phyloP scores from a whole-genome alignment of 73 alveolate genomes.

The Tetrahymena malaccensis region DNA sequence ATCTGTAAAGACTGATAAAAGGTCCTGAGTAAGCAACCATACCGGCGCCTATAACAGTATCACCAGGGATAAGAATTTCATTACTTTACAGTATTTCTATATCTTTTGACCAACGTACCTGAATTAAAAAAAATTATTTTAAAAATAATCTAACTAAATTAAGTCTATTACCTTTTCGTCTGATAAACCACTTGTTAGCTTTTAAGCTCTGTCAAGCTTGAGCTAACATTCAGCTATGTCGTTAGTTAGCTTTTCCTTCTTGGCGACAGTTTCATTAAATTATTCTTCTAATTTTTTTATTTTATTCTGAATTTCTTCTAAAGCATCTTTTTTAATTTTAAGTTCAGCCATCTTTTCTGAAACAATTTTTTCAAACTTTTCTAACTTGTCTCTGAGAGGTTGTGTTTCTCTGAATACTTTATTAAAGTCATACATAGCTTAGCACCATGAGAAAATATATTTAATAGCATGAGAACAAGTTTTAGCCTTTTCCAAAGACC shows the following conservation, averaged over 20 bases:
- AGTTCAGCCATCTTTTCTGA: constrained; percentile 52
- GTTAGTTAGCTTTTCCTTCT: constrained; percentile 48
- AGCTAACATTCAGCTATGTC: constrained; percentile 72
- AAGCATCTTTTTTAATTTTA: constrained; percentile 54
- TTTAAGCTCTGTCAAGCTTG: constrained; percentile 94
- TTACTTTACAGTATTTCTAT: constrained; percentile 74
- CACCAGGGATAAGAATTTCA: constrained; percentile 89
- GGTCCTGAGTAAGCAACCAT: constrained; percentile 99
- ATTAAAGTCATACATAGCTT: constrained; percentile 72
- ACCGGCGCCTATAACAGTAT: constrained; percentile 97
- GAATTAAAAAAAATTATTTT: no score
- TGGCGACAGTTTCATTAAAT: constrained; percentile 45
- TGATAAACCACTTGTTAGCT: constrained; percentile 89
- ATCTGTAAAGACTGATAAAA: constrained; percentile 89
- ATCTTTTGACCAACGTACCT: constrained; percentile 84
- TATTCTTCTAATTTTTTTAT: constrained; percentile 45
- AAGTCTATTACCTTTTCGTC: constrained; percentile 84
- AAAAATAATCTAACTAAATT: no score
- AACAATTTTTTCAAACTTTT: constrained; percentile 50
- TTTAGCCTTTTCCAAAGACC: constrained; percentile 54
- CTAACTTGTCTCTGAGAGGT: constrained; percentile 59
- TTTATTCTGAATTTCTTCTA: constrained; percentile 65
- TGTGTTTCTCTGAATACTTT: constrained; percentile 55
- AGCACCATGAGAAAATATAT: constrained; percentile 82
- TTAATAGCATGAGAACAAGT: constrained; percentile 79